Base-by-base conservation (phyloP, 768 basidiomycete species). In the Calocera viscosa region DNA sequence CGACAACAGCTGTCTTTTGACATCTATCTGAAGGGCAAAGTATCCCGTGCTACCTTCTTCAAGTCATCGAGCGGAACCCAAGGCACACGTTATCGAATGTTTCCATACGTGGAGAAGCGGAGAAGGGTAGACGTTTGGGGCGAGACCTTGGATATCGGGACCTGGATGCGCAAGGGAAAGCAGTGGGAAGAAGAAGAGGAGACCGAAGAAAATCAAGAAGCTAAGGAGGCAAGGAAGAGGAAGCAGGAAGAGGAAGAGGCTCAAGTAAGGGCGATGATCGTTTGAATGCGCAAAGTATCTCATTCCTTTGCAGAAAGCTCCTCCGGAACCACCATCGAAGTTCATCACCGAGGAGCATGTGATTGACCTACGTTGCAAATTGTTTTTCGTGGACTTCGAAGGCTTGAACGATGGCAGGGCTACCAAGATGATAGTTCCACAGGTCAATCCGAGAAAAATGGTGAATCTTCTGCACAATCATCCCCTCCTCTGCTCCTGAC, bases 11-110 rank as follows among this genome's bases (percentile, higher is more conserved):
- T 94, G 40, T 94, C 91, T 1, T 99, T 90, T 72, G 96, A 99
- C 76, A 96, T 98, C 70, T 98, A 92, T 75, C 82, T 98, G 68
- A 96, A 95, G 75, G 94, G 94, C n/a, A 93, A 95, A 69, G 90
- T 94, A 53, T 87, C 89, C 30, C 89, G 90, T 70, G 67, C 88
- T 28, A 89, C 86, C 0, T 94, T 93, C 78, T 95, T 94, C 81
- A 93, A 92, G 75, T 87, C 79, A 67, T 79, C 84, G 10, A 85
- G 84, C 16, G 80, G 82, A 11, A 26, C 39, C 2, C 33, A 49
- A 32, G 47, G 64, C 10, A 70, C 71, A 69, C 81, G 96, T 65
- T 98, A 90, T 75, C 82, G 95, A 70, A 97, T 97, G 94, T 98
- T 97, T 78, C 96, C 96, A 0, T 94, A 92, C 70, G 85, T 95